Base-by-base conservation (phyloP, 2,329 filamentous ascomycete genomes). In the Botrytis galanthina region DNA sequence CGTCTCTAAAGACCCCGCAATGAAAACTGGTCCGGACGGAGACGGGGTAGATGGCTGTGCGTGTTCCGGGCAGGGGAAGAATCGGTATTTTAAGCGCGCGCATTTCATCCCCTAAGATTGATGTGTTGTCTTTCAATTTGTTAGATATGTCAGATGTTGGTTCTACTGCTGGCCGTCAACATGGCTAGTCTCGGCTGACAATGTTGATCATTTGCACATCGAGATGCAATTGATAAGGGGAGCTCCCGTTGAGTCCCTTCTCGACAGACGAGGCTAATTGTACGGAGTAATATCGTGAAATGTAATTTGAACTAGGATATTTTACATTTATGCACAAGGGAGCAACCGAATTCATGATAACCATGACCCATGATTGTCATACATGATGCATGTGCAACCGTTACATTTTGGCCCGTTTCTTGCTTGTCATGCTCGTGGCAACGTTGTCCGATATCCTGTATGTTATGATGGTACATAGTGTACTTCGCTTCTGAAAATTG, bases 381-480 rank as follows among this genome's bases (percentile, higher is more conserved):
- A 60, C 67, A 70, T 70, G 26, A 51, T 51, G 54, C 67, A 70
- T 61, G 22, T 71, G 35, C 59, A 72, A 48, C 29, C 29, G 71
- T 51, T 68, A 68, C 71, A 68, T 72, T 46, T 29, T 44, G 22
- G 32, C 29, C 51, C 62, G 39, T 68, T 46, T 44, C 35, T 71
- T 60, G 22, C 71, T 48, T 61, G 42, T 68, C 46, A 32, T 72
- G 62, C 62, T 72, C 71, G 71, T 72, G 71, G 62, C 71, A 68
- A 68, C 71, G 62, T 51, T 68, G 70, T 59, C 37, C 48, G 8
- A 60, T 68, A 51, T 68, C 51, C 51, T 67, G 44, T 67, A 48
- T 39, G 46, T 44, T 39, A 48, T 61, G 9, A 59, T 35, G 48
- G 16, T 60, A 57, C 14, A 18, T 57, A 29, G 32, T 39, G 51